Conservation (phyloP, 306 rosid species). For the Elaeagnus macrophylla region DNA sequence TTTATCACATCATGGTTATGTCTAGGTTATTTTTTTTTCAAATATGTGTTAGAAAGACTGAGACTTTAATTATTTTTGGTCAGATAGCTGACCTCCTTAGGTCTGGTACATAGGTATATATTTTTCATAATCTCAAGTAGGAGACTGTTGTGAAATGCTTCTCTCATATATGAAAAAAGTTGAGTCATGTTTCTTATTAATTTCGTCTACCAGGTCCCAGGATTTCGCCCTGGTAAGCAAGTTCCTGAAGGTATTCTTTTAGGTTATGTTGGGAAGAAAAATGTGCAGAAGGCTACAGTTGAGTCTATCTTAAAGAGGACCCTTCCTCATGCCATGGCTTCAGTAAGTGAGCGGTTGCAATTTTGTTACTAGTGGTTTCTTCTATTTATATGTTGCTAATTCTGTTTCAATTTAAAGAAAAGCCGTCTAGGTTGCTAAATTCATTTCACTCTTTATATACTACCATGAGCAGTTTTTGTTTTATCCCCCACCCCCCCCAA, state of each 20-base stretch:
- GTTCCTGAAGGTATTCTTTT: slow-evolving; percentile 72
- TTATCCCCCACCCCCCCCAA: too few species aligned
- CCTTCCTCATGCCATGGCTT: slow-evolving; percentile 74
- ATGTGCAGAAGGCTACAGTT: slow-evolving; percentile 63
- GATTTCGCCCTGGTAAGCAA: slow-evolving; percentile 72
- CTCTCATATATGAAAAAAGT: slow-evolving; percentile 8
- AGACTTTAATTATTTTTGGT: not conserved
- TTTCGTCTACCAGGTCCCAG: slow-evolving; percentile 48
- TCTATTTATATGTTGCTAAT: slow-evolving; percentile 6
- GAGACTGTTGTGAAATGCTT: slow-evolving; percentile 3
- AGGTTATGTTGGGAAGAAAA: slow-evolving; percentile 51
- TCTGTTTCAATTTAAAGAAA: slow-evolving; percentile 3
- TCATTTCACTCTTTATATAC: not conserved
- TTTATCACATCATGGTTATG: too few species aligned
- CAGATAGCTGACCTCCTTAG: too few species aligned
- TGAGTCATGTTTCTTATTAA: slow-evolving; percentile 9
- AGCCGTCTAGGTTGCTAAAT: not conserved
- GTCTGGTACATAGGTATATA: not conserved
- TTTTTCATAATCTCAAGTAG: not conserved
- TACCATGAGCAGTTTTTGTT: too few species aligned
- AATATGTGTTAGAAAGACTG: too few species aligned
- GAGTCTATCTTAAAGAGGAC: slow-evolving; percentile 86
- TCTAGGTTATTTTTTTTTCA: too few species aligned
- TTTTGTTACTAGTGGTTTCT: not conserved
- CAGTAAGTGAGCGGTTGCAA: slow-evolving; percentile 36